phyloP scores from a whole-genome alignment of 163 green algal species.

The Scenedesmus sp. region DNA sequence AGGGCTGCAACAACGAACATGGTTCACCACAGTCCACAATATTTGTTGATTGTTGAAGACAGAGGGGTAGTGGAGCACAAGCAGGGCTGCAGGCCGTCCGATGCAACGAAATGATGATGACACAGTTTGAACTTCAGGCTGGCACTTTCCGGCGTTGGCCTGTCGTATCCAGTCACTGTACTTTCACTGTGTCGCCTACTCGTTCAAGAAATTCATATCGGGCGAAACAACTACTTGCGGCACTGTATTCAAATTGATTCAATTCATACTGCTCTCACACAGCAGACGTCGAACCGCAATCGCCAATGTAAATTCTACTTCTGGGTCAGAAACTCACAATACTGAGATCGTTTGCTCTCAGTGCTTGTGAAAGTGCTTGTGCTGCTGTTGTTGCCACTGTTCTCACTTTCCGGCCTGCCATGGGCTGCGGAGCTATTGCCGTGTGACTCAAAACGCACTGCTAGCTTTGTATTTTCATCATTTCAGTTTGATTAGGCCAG shows the following conservation, averaged over 20 bases:
- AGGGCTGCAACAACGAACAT: too few species aligned
- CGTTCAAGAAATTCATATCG: not conserved
- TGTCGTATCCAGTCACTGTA: not conserved
- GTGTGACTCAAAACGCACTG: not conserved
- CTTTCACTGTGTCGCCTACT: not conserved
- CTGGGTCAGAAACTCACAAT: too few species aligned
- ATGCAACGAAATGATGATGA: not conserved
- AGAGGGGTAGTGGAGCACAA: too few species aligned
- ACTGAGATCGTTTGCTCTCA: too few species aligned
- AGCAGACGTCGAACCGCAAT: too few species aligned
- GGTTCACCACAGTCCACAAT: too few species aligned
- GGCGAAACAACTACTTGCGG: not conserved
- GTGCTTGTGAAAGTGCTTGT: too few species aligned
- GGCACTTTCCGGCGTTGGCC: not conserved
- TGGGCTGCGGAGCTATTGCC: not conserved
- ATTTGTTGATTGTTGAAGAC: too few species aligned
- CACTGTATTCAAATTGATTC: not conserved
- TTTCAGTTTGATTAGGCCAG: not conserved
- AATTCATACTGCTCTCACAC: not conserved
- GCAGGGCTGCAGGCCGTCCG: too few species aligned
- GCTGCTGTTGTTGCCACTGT: constrained; percentile 24
- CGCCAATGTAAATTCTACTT: too few species aligned
- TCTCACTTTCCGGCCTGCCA: not conserved
- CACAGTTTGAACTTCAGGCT: not conserved
- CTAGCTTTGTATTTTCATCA: not conserved